Base-by-base conservation (phyloP, 116 monocot species). In the Posidonia oceanica region DNA sequence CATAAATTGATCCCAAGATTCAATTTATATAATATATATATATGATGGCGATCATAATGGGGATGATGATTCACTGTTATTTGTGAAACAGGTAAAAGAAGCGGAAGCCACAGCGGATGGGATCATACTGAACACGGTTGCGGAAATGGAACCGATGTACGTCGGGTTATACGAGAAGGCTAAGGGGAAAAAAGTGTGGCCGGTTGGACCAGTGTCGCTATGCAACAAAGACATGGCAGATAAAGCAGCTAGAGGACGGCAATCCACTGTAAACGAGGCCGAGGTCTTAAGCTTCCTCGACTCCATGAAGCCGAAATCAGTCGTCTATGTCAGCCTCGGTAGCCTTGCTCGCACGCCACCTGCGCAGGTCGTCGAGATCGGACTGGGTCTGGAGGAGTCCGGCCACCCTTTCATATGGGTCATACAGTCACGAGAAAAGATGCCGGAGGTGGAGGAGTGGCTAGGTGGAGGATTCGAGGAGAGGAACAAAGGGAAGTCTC, bases 131-230 rank as follows among this genome's bases (percentile, higher is more conserved):
- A 78, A 72, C 78, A 78, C 55, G 39, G 61, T 78, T 39, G 17
- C 62, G 3, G 78, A 66, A 13, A 29, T 78, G 21, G 73, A 78
- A 22, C 62, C 78, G 3, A 39, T 20, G 36, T 78, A 61, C 54
- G 48, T 73, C 36, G 60, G 68, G 2, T 14, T 14, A 3, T 72
- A 61, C 60, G 22, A 22, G 39, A 62, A 51, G 53, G 60, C 22
- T 40, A 23, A 13, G 29, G 62, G 68, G 5, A 67, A 56, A 73
- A 63, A 54, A 59, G 68, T 69, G 16, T 79, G 74, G 70, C 36
- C 67, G 0, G 58, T 83, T 7, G 83, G 83, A 0, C 83, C 83
- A 7, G 69, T 79, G 8, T 62, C 79, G 16, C 62, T 79, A 48
- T 44, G 57, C 66, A 82, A 82, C 72, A 23, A 38, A 14, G 48